Evolutionary conservation across 352 stramenopile species (phyloP), one percentile per base, ranked within the genome.

Genomic region (Pythium rishiriense): DNA sequence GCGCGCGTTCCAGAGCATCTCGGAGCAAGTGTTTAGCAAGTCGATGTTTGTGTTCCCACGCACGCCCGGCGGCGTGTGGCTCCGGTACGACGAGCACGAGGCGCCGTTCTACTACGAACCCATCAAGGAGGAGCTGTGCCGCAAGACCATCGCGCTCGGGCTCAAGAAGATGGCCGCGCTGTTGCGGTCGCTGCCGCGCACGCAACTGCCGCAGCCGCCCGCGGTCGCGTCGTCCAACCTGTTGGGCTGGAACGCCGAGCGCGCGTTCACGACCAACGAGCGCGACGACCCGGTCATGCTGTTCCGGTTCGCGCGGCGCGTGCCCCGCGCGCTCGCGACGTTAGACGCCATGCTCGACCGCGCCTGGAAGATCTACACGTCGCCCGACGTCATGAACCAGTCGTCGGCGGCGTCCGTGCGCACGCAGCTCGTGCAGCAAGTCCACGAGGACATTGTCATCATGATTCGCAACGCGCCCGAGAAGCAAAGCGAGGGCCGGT

Each of bases 41-140:
- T 62, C 62, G 3, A 53, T 69, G 50, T 62, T 69, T 64, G 62
- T 69, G 29, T 69, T 61, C 15, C 62, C 56, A 22, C 56, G 56
- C 12, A 65, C 66, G 15, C 58, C 52, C n/a, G 51, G 57, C 26
- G 64, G 64, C 0, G 51, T 64, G 25, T 72, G 66, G 58, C 21
- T 72, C 2, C 58, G 48, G 46, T 68, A 68, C 43, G 51, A 61
- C 4, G 58, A 67, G n/a, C 52, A 64, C 31, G 66, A 72, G 4
- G 53, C 54, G 29, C 66, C 66, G 33, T 72, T 72, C 26, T 68
- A 63, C 22, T 72, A 68, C 25, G 50, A 61, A 15, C 66, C 66
- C 7, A 41, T 68, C 14, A 37, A 62, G 10, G 53, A 61, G 46
- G 52, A 61, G 12, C 46, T 57, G 19, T 68, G 65, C 21, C 56